Base-by-base conservation (phyloP, 495 filamentous ascomycete species). In the Hypoxylon trugodes region DNA sequence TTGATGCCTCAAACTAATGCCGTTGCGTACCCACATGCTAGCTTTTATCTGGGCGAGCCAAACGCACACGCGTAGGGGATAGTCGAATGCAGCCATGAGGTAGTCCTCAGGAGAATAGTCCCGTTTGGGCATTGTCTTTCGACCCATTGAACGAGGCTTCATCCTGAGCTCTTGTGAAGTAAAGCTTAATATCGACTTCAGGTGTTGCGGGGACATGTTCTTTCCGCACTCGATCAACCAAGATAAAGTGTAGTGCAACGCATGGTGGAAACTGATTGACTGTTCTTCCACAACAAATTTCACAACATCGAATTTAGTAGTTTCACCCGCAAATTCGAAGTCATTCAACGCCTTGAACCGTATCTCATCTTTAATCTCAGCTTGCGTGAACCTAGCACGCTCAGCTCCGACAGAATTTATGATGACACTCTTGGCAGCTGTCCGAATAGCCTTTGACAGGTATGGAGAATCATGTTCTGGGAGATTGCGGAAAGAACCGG, bases 31-130 rank as follows among this genome's bases (percentile, higher is more conserved):
- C 95, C 95, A 99, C 90, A 97, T 95, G 12, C 90, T 90, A 2
- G 93, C 91, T 73, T 96, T 96, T 87, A 98, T 98, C 77, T 99
- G 96, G 1, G 94, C 90, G 16, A 99, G 79, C 95, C 95, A 99
- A 7, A 90, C 92, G 73, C 92, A 97, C 2, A 97, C 92, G 30
- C 95, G 83, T 4, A 99, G 81, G 2, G 95, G 93, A 70, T 90
- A 96, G 72, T 99, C 95, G 69, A 98, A 97, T 61, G 91, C 86
- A 0, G 90, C 87, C 71, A 96, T 86, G 10, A 97, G 81, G 61
- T 94, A 83, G 69, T 96, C 91, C 57, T 96, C 91, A 0, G 85
- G 78, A 0, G 71, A 71, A 56, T 80, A 81, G n/a, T 81, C 74
- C 28, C 68, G 69, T 52, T 65, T 82, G 21, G 74, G 83, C 81